These are phyloP conservation scores for Tolypocladium inflatum DNA, from an alignment of 2,329 filamentous ascomycete species.

Conservation along the genomic window DNA sequence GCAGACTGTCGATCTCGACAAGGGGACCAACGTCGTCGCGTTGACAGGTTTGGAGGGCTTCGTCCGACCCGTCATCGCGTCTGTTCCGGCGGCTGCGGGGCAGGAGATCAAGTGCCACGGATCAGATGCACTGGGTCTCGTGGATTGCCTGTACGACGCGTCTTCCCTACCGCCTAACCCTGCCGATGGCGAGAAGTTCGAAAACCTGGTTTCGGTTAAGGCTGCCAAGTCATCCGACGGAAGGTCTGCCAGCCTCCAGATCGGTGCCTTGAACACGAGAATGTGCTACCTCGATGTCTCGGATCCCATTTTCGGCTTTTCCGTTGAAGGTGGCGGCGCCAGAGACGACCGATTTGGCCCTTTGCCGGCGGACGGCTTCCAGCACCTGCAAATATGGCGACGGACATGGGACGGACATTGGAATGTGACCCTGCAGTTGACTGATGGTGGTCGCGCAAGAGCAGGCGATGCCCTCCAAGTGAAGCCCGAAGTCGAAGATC, in stretches of 20 bases:
- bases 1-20: conserved; percentile 70
- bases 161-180: conserved; percentile 51
- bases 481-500: not conserved
- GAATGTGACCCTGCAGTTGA: conserved; percentile 42
- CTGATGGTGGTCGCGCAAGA: conserved; percentile 3
- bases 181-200: conserved; percentile 31
- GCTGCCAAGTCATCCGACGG: conserved; percentile 19
- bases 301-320: conserved; percentile 53
- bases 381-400: conserved; percentile 70
- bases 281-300: conserved; percentile 68
- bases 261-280: conserved; percentile 68
- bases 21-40: conserved; percentile 58
- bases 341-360: conserved; percentile 57
- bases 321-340: conserved; percentile 48
- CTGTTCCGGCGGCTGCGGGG: conserved; percentile 62
- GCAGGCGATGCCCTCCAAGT: not conserved
- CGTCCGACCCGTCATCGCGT: conserved; percentile 54
- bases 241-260: conserved; percentile 50
- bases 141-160: conserved; percentile 63
- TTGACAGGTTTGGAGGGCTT: conserved; percentile 61
- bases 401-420: conserved; percentile 70
- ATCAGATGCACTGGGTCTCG: conserved; percentile 33
- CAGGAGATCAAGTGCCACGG: conserved; percentile 44
- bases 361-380: conserved; percentile 52
- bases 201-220: conserved; percentile 53